Conservation (phyloP, 169 alveolate genomes). For the Babesia divergens region DNA sequence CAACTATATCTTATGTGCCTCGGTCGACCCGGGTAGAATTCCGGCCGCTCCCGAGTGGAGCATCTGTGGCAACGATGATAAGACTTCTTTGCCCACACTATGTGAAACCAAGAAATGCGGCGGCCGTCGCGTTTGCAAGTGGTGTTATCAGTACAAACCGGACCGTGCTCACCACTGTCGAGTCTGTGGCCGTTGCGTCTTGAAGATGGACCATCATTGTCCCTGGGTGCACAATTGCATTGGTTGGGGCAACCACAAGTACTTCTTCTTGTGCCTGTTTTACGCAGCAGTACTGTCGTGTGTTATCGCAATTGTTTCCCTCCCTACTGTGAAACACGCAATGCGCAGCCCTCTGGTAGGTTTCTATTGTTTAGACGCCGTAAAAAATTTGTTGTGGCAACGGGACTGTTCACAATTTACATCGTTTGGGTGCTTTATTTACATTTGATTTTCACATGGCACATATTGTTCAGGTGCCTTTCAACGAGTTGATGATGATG, state of each 20-base stretch:
- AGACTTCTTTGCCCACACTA: conserved; percentile 25
- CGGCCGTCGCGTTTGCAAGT: conserved; percentile 70
- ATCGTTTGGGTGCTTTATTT: not conserved
- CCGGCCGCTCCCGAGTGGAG: conserved; percentile 84
- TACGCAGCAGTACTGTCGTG: conserved; percentile 73
- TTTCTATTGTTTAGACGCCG: not conserved
- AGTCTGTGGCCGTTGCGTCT: conserved; percentile 81
- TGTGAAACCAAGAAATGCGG: conserved; percentile 73
- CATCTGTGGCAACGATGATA: conserved; percentile 25
- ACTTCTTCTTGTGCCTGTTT: conserved; percentile 76
- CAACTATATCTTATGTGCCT: conserved; percentile 77
- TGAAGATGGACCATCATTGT: conserved; percentile 90
- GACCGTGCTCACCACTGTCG: conserved; percentile 80
- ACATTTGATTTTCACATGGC: not conserved
- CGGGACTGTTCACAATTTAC: not conserved
- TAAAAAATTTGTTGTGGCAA: not conserved
- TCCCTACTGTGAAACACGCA: conserved; percentile 57
- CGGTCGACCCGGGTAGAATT: conserved; percentile 79
- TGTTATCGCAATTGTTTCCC: conserved; percentile 70
- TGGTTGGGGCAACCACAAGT: conserved; percentile 86
- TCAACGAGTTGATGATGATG: conserved; percentile 72
- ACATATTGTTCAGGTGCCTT: conserved; percentile 60
- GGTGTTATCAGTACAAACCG: conserved; percentile 78
- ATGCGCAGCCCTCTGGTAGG: conserved; percentile 13
- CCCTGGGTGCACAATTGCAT: conserved; percentile 89